phyloP scores from a whole-genome alignment of 257 asterid genomes.

The Vinca minor region DNA sequence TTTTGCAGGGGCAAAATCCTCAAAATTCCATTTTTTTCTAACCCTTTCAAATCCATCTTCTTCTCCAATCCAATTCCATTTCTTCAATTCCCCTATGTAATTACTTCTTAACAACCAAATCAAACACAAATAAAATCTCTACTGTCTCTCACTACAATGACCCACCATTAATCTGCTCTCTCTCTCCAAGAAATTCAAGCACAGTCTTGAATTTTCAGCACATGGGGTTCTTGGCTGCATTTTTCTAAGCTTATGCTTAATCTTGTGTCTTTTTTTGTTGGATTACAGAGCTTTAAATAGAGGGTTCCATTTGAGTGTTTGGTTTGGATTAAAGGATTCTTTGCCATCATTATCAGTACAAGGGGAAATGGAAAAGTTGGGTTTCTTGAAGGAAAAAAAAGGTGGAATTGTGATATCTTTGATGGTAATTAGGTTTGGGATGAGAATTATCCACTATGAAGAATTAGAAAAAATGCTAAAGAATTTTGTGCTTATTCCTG shows the following conservation, averaged over 20 bases:
- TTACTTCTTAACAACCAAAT: too few species aligned
- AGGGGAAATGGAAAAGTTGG: slow-evolving; percentile 25
- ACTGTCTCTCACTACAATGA: neutral
- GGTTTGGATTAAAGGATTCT: slow-evolving; percentile 33
- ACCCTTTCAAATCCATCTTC: too few species aligned
- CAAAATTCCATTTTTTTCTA: too few species aligned
- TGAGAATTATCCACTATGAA: slow-evolving; percentile 59
- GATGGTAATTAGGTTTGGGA: slow-evolving; percentile 88
- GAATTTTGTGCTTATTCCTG: neutral
- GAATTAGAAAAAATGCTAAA: neutral
- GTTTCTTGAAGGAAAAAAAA: slow-evolving; percentile 49
- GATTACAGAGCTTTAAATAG: slow-evolving; percentile 43
- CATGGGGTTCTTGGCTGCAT: slow-evolving; percentile 54
- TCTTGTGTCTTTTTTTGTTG: slow-evolving; percentile 41
- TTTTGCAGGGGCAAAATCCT: too few species aligned
- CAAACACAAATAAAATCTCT: too few species aligned
- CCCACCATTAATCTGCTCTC: neutral
- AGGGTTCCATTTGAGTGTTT: slow-evolving; percentile 24
- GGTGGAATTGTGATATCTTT: slow-evolving; percentile 56
- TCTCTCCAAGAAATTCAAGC: slow-evolving; percentile 49
- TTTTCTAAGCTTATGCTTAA: slow-evolving; percentile 39
- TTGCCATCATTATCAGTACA: slow-evolving; percentile 1
- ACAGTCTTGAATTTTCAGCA: slow-evolving; percentile 30
- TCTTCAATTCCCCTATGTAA: too few species aligned
- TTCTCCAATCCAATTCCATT: too few species aligned